Base-by-base conservation (phyloP, 2,329 filamentous ascomycete genomes). In the Meredithiella fracta region DNA sequence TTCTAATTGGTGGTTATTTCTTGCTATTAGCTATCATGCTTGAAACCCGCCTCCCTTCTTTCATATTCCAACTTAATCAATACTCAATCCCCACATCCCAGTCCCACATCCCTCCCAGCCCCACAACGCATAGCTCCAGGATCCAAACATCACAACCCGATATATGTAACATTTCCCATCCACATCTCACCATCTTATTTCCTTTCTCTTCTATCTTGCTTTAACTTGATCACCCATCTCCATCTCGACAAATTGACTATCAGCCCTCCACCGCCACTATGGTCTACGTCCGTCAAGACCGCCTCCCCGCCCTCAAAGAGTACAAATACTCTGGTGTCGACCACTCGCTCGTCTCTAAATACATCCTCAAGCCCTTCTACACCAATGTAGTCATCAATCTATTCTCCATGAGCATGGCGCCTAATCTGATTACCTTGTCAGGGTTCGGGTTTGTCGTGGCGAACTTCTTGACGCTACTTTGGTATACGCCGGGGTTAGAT, bases 331-430 rank as follows among this genome's bases (percentile, higher is more conserved):
- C 85, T 42, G 80, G 80, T 57, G 86, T 97, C 64, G 92, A 98
- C 70, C 86, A 86, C 68, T 95, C 89, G 59, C 74, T 96, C 60
- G 76, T 88, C 42, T 96, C 90, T 61, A 86, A 84, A 68, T 97
- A 96, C 73, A 79, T 98, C 61, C 74, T 98, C 64, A 97, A 98
- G 76, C 92, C 92, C 6, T 98, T 97, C 72, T 98, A 97, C 75
- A 94, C 82, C 65, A 83, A 94, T 71, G 77, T 92, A 62, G 91
- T 94, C 65, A 95, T 98, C 73, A 82, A 91, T 61, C 85, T 83
- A 70, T 97, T 98, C 67, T 92, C 92, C 47, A 86, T 94, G 81
- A 85, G 76, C 67, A 97, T 98, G 90, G 92, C 92, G 67, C 82
- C 82, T 59, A 86, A 85, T 68, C 69, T 84, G 73, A 96, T 97